Evolutionary conservation across 129 eudicot genomes (phyloP).

Genomic region (Silybum marianum): DNA sequence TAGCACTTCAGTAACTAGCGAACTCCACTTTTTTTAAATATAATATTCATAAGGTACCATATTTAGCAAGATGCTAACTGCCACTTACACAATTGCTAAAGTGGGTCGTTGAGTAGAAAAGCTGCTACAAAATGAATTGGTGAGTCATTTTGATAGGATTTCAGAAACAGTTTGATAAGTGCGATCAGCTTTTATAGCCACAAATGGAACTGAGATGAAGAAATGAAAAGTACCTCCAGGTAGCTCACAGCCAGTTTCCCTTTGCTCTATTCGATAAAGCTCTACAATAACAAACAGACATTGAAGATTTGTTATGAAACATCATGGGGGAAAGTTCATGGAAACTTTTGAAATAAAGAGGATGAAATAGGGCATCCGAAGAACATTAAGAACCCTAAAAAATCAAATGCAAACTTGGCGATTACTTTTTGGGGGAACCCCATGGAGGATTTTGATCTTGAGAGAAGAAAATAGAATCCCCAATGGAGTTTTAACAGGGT

Average conservation of each 20-base stretch:
- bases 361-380: not conserved
- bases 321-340: not conserved
- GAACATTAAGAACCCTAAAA: not conserved
- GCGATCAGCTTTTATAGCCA: not conserved
- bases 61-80: not conserved
- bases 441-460: not conserved
- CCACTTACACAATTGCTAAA: not conserved
- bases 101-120: not conserved
- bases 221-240: not conserved
- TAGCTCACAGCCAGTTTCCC: not conserved
- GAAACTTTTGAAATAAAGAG: not conserved
- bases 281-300: slow-evolving; percentile 18
- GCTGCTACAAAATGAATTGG: not conserved
- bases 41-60: not conserved
- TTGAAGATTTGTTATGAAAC: not conserved
- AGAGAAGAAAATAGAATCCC: not conserved
- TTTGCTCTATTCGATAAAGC: not conserved
- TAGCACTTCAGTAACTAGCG: not conserved
- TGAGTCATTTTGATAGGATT: not conserved
- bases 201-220: not conserved
- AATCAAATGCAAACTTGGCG: not conserved
- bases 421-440: not conserved
- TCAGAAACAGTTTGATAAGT: not conserved
- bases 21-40: not conserved
- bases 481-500: not conserved